Evolutionary conservation across 148 eudicot genomes (phyloP), one percentile per base, ranked within the genome.

Genomic region (Polygonum maritimum): DNA sequence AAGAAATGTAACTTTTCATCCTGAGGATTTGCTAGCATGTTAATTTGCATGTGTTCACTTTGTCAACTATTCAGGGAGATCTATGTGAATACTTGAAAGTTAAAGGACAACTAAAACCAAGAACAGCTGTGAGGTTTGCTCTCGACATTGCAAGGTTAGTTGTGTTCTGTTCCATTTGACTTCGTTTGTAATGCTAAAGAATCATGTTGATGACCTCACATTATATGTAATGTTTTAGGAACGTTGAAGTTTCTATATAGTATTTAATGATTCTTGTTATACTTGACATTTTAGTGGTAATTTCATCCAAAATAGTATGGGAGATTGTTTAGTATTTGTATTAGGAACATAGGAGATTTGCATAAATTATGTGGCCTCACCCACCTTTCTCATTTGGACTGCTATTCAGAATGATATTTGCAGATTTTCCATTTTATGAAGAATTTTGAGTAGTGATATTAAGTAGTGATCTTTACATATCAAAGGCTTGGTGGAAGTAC

Each of bases 71-170:
- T 48, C 79, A 86, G 88, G 88, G 88, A 51, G 88, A 86, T 83
- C 79, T 86, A 77, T 51, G 77, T 77, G 79, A 79, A 63, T 86
- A 70, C 80, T 60, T 86, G 75, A 78, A 78, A 48, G 73, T 72
- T 16, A 81, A 79, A 81, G 80, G 85, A 26, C 81, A 84, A n/a
- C 77, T 86, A 55, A 86, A 80, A 76, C 86, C 88, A 63, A 74
- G 77, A 48, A 78, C 22, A 41, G 82, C 86, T 26, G 84, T 86
- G 75, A 81, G 80, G 76, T 83, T 73, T 35, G 86, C 88, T n/a
- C 86, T 86, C 40, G 86, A 86, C 82, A 83, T 86, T 78, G 84
- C 88, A 83, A 86, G 88, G 88, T 86, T 57, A 38, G 77, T 18
- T n/a, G 47, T 22, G 45, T 72, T 60, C 81, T 73, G 5, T 44